Evolutionary conservation across 164 flowering plant genomes (phyloP), one percentile per base, ranked within the genome.

Genomic region (Piper longum): DNA sequence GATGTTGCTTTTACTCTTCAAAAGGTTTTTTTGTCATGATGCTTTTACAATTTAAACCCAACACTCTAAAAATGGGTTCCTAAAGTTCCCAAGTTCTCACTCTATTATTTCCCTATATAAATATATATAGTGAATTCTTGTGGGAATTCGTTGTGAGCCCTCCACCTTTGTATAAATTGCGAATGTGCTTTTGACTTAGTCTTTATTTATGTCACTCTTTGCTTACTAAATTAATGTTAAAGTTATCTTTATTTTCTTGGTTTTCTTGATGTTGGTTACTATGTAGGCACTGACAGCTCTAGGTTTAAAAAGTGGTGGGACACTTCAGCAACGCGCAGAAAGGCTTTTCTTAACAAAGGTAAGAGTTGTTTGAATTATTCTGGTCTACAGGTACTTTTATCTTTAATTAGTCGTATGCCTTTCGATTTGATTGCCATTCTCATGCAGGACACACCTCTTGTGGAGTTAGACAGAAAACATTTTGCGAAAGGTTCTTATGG

Each of bases 321-420:
- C 97, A 39, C 64, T 88, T 64, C 85, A 83, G 78, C 96, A 95
- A 74, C 91, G 97, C 60, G 97, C 97, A 44, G 97, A 95, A 75
- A 87, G 99, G 75, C 88, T 95, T 72, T 87, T 95, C 69, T 88
- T 90, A 36, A 87, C 93, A n/a, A 95, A 95, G 97, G 99, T 89
- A 41, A 48, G 3, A 48, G 14, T 48, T 48, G 14, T 9, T 48
- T 48, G 52, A 9, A 48, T 5, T 26, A 26, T 26, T 26, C 36
- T 26, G 36, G 36, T 26, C 36, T 26, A 2, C 55, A 43, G 51
- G 12, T 61, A 1, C 7, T 51, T 39, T 54, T 12, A 41, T 54
- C 12, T 3, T 17, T 60, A 4, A 18, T 39, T 4, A 26, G 36
- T 59, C 12, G 11, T 57, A 13, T 13, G 14, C 17, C 17, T 18